Conservation (phyloP, 257 asterid genomes). For the Lavandula angustifolia region DNA sequence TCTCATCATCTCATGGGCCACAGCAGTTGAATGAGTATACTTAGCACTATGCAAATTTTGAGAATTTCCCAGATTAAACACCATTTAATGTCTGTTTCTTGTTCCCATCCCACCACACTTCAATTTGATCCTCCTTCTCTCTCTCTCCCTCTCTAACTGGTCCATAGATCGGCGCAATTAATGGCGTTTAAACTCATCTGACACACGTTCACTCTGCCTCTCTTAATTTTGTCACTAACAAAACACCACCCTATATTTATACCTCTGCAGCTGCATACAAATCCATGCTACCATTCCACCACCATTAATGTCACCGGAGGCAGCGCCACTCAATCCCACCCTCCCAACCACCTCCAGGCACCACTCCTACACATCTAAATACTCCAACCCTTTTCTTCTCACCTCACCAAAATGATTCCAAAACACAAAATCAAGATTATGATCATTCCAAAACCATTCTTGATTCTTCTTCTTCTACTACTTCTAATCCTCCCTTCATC, state of each 20-base stretch:
- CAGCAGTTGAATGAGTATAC: neutral
- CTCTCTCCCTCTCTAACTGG: slow-evolving; percentile 55
- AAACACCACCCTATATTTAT: neutral
- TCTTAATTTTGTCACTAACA: neutral
- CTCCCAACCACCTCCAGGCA: slow-evolving; percentile 9
- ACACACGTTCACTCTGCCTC: slow-evolving; percentile 17
- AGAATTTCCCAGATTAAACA: too few relatives aligned
- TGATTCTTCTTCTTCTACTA: neutral
- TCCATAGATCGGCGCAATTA: slow-evolving; percentile 54
- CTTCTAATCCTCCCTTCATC: neutral
- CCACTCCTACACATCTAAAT: neutral
- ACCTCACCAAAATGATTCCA: neutral
- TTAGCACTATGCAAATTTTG: too few relatives aligned
- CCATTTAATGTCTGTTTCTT: slow-evolving; percentile 1
- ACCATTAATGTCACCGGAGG: neutral
- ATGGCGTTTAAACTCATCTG: slow-evolving; percentile 25
- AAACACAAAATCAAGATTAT: neutral
- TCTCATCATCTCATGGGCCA: too few relatives aligned
- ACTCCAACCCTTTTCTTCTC: neutral
- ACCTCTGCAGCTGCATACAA: neutral
- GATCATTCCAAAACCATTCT: neutral
- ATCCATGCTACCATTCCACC: neutral
- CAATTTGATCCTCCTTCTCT: neutral
- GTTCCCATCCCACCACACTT: neutral
- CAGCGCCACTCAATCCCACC: neutral